Evolutionary conservation across 1,139 yeast species (phyloP), one percentile per base, ranked within the genome.

Genomic region (Meyerozyma carpophila): DNA sequence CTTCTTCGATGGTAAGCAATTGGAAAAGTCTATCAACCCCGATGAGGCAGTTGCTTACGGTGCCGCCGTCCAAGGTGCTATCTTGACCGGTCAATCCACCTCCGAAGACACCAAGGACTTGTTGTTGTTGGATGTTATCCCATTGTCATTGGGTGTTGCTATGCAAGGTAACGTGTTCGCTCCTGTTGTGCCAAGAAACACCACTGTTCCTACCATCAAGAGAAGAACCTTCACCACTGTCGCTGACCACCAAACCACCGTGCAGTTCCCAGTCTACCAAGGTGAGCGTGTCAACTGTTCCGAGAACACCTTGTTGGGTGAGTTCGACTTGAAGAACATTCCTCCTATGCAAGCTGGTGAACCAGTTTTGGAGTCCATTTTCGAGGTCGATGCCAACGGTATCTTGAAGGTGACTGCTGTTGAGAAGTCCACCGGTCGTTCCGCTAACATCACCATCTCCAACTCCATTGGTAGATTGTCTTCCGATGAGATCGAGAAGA

Each of bases 281-380:
- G 98, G 98, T 85, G 98, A 93, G 81, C 96, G 98, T 83, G 96
- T 90, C 69, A 93, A 91, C 95, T 91, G 98, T 83, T 72, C 89
- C 61, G 98, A 93, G 80, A 93, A 93, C 95, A 90, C 97, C 68
- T 84, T 91, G 70, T 87, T 93, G 73, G 98, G 98, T 82, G 97
- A 93, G 81, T 93, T 93, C 76, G 98, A 93, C 84, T 87, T 93
- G 73, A 89, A 88, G 82, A 93, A 93, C 77, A 89, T 93, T 64
- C 98, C 98, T 72, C 98, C 98, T 73, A 82, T 93, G 91, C 88
- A 85, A 74, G 97, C 96, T 75, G 98, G 98, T 77, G 98, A 91
- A 78, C 98, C 98, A 79, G 98, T 89, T 68, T 86, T 93, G 73
- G 98, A 93, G 82, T 95, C 97, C 65, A 93, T 91, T 77, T 93